Percentiles rank a stretch among this genome's conserved stretches.
Conservation (phyloP, 2,329 filamentous ascomycete genomes). For the Tolypocladium guangdongense region DNA sequence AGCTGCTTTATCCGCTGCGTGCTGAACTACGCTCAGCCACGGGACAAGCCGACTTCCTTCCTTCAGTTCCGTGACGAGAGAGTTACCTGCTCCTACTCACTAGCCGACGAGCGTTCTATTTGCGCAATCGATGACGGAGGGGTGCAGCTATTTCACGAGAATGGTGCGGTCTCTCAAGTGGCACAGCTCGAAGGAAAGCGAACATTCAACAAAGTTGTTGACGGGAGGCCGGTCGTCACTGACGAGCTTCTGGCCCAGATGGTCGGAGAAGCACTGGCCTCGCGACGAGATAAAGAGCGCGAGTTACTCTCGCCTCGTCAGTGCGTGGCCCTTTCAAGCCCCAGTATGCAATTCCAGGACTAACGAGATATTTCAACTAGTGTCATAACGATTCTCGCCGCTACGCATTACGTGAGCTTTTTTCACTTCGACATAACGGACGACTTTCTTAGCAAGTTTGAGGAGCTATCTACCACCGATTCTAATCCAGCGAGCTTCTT, state of each 20-base stretch:
- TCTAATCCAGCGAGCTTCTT: background rate
- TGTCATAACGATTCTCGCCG: background rate
- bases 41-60: background rate
- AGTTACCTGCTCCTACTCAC: background rate
- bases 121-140: constrained; percentile 2
- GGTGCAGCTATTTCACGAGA: background rate
- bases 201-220: background rate
- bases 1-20: constrained; percentile 1
- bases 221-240: background rate
- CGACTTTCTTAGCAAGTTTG: background rate
- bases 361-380: background rate
- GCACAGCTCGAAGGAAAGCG: background rate
- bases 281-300: background rate
- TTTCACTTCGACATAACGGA: background rate
- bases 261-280: background rate
- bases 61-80: background rate
- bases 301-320: background rate
- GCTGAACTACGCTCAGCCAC: background rate
- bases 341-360: background rate
- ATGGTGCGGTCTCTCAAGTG: background rate
- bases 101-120: background rate
- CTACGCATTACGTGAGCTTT: background rate
- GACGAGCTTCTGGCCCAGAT: background rate
- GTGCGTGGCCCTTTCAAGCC: background rate
- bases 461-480: background rate